Base-by-base conservation (phyloP, 1,284 basidiomycete genomes). In the Acaromyces ingoldii region DNA sequence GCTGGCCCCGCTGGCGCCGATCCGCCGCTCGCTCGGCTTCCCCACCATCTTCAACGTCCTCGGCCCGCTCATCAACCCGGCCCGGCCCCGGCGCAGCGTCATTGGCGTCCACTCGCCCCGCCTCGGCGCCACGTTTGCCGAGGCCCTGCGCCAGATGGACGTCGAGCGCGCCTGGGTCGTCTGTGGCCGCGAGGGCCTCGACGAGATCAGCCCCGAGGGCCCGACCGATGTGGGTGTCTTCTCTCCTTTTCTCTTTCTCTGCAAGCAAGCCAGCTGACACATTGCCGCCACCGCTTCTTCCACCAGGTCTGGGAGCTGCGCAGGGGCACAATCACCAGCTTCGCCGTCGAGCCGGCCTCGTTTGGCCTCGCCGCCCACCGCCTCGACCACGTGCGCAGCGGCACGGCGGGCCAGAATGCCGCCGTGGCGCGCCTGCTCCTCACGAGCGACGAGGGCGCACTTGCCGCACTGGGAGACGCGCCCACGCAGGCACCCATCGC, bases 1-100 rank as follows among this genome's bases (percentile, higher is more conserved):
- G 0, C 81, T 97, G 34, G 88, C 87, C 0, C 81, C 84, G 58
- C 81, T 98, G 62, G 89, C 87, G 0, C 91, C 92, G 0, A 84
- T 88, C 68, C 86, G 93, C 49, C 86, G 87, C 66, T 79, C 84
- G 0, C 84, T 98, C 48, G 91, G 91, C 53, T 96, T 96, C 80
- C 88, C 92, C 24, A 97, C 93, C 2, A 85, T 98, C 79, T 97
- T 97, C 83, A 98, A 98, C 78, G 80, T 95, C 54, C 82, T 97
- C 36, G 93, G 95, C 0, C 93, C 93, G 0, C 81, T 97, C 37
- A 87, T 96, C 77, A 97, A 96, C 77, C 95, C 93, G 0, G 87
- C 89, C 0, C 79, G 80, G 17, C 93, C 93, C 0, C 80, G 24
- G 84, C 89, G 21, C 87, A 96, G 71, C 47, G 63, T 98, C 11